phyloP scores from a whole-genome alignment of 805 yeast species.

The Spathaspora boniae region DNA sequence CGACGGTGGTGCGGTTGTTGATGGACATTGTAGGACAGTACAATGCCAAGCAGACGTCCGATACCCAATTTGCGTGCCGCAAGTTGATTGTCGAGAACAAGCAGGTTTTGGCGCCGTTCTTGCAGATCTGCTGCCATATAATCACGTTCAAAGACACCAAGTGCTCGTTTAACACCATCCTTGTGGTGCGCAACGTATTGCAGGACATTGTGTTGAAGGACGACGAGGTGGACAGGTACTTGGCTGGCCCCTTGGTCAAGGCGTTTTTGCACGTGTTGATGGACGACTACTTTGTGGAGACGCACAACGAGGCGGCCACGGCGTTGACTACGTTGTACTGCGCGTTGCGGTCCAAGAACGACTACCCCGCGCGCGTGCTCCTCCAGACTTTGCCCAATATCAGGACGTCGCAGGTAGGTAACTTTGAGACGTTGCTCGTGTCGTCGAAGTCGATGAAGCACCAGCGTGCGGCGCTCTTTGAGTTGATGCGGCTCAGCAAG shows the following conservation, averaged over 20 bases:
- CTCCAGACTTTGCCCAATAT: slow-evolving; percentile 53
- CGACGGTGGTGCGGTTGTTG: slow-evolving; percentile 80
- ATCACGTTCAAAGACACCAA: slow-evolving; percentile 84
- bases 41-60: slow-evolving; percentile 48
- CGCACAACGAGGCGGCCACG: slow-evolving; percentile 89
- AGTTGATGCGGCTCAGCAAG: slow-evolving; percentile 64
- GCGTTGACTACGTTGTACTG: slow-evolving; percentile 79
- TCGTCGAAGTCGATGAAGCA: slow-evolving; percentile 69
- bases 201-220: slow-evolving; percentile 66
- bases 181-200: slow-evolving; percentile 72
- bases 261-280: slow-evolving; percentile 63
- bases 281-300: slow-evolving; percentile 78
- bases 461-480: slow-evolving; percentile 76
- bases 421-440: slow-evolving; percentile 61
- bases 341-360: slow-evolving; percentile 64
- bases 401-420: slow-evolving; percentile 52
- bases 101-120: slow-evolving; percentile 70
- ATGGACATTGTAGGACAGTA: slow-evolving; percentile 87
- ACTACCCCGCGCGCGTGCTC: slow-evolving; percentile 62
- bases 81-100: slow-evolving; percentile 61
- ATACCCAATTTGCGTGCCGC: slow-evolving; percentile 64
- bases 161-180: slow-evolving; percentile 86
- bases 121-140: slow-evolving; percentile 70
- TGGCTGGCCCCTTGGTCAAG: slow-evolving; percentile 65
- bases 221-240: slow-evolving; percentile 69